A percentile compares a stretch with the other conserved stretches of the same genome.
Evolutionary conservation across 805 yeast genomes (phyloP).

Genomic region (Ogataea wickerhamii): DNA sequence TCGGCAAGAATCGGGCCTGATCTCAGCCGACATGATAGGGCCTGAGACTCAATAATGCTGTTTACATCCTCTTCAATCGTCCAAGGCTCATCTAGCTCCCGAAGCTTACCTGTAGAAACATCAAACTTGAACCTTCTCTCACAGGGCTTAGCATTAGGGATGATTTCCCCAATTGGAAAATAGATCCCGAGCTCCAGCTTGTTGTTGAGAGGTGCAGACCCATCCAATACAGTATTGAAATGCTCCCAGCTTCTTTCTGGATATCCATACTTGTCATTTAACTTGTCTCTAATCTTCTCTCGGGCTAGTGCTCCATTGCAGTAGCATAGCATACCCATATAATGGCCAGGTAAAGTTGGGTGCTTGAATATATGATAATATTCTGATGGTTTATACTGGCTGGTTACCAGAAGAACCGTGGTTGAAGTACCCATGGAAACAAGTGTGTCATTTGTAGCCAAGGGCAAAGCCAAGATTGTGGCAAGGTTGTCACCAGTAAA

Average conservation of each 20-base stretch:
- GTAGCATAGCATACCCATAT: conserved; percentile 95
- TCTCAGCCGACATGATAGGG: conserved; percentile 77
- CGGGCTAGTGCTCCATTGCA: conserved; percentile 89
- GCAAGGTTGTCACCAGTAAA: conserved; percentile 93
- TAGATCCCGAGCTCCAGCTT: conserved; percentile 64
- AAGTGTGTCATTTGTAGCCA: conserved; percentile 70
- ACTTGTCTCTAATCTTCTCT: conserved; percentile 63
- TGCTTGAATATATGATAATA: conserved; percentile 84
- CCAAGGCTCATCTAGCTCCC: conserved; percentile 35
- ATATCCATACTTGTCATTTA: conserved; percentile 44
- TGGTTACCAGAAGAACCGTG: conserved; percentile 77
- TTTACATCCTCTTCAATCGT: conserved; percentile 62
- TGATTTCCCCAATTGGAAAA: conserved; percentile 88
- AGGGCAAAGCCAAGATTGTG: conserved; percentile 78
- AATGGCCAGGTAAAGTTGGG: conserved; percentile 71
- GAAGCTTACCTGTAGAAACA: conserved; percentile 27
- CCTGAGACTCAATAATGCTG: conserved; percentile 83
- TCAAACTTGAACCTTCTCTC: conserved; percentile 49
- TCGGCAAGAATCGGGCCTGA: conserved; percentile 69
- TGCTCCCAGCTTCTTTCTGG: conserved; percentile 47
- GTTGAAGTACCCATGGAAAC: conserved; percentile 91
- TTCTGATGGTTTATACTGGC: conserved; percentile 70
- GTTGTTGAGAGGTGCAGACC: conserved; percentile 29
- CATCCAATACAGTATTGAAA: conserved; percentile 54
- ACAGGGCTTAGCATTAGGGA: conserved; percentile 74